Conservation (phyloP, 768 basidiomycete species). For the Favolaschia claudopus region DNA sequence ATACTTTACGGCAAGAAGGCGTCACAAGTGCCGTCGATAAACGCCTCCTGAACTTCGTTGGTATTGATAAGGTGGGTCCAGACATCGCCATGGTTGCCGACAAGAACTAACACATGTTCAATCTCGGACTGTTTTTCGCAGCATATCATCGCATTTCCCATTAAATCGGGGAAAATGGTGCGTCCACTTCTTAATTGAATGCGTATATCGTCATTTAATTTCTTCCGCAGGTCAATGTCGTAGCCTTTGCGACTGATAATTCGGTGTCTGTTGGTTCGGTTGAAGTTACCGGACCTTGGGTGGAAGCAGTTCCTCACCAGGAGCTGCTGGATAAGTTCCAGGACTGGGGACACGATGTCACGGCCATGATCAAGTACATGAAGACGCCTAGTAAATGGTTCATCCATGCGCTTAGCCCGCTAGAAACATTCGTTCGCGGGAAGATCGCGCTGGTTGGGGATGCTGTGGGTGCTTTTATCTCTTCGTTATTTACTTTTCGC, state of each 20-base stretch:
- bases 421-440: conserved; percentile 51
- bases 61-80: conserved; percentile 51
- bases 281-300: conserved; percentile 49
- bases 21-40: conserved; percentile 46
- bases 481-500: not conserved
- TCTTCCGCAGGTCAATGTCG: conserved; percentile 52
- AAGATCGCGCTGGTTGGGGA: conserved; percentile 62
- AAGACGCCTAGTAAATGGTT: conserved; percentile 58
- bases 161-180: conserved; percentile 51
- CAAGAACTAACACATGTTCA: not conserved
- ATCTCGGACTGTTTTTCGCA: conserved; percentile 30
- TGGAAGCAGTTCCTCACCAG: conserved; percentile 43
- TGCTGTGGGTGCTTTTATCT: conserved; percentile 43
- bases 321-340: conserved; percentile 53
- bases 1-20: conserved; percentile 49
- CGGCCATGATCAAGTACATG: conserved; percentile 49
- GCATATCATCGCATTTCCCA: conserved; percentile 63
- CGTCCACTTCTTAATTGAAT: conserved; percentile 12
- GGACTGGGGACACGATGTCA: conserved; percentile 57
- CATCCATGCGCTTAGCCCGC: conserved; percentile 55
- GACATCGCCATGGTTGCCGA: conserved; percentile 7
- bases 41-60: conserved; percentile 52
- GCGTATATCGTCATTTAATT: not conserved
- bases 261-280: conserved; percentile 35
- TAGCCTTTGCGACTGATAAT: conserved; percentile 47